phyloP scores from a whole-genome alignment of 2,329 filamentous ascomycete genomes.

The Venturiaceae sp. region DNA sequence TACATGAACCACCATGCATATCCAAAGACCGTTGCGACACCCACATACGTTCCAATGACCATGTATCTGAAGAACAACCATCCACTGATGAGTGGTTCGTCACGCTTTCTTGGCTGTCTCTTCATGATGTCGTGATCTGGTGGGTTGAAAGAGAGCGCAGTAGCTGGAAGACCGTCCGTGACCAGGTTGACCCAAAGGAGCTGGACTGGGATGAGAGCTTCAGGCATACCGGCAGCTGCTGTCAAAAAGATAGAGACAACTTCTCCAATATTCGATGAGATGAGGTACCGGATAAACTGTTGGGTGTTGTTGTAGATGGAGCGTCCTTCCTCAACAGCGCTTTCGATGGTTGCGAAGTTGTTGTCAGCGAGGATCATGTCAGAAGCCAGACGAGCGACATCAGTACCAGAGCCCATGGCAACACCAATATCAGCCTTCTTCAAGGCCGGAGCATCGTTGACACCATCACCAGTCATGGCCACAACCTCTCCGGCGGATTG shows the following conservation, averaged over 20 bases:
- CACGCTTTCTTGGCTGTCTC: slow-evolving; percentile 79
- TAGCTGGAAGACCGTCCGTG: slow-evolving; percentile 92
- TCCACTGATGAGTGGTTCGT: slow-evolving; percentile 83
- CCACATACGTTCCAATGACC: slow-evolving; percentile 91
- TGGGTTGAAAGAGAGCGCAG: slow-evolving; percentile 94
- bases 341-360: slow-evolving; percentile 96
- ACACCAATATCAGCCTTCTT: slow-evolving; percentile 99
- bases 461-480: slow-evolving; percentile 97
- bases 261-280: slow-evolving; percentile 98
- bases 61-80: slow-evolving; percentile 98
- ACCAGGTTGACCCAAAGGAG: slow-evolving; percentile 98
- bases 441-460: slow-evolving; percentile 93
- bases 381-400: slow-evolving; percentile 90
- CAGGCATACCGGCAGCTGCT: slow-evolving; percentile 91
- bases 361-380: slow-evolving; percentile 99
- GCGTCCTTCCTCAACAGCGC: slow-evolving; percentile 91
- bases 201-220: slow-evolving; percentile 93
- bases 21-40: slow-evolving; percentile 85
- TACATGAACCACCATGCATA: slow-evolving; percentile 99
- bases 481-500: slow-evolving; percentile 91
- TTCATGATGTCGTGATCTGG: slow-evolving; percentile 98
- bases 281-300: slow-evolving; percentile 98
- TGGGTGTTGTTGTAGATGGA: slow-evolving; percentile 99
- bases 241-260: slow-evolving; percentile 98
- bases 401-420: slow-evolving; percentile 95